Base-by-base conservation (phyloP, 2,329 filamentous ascomycete genomes). In the Truncatella angustata region DNA sequence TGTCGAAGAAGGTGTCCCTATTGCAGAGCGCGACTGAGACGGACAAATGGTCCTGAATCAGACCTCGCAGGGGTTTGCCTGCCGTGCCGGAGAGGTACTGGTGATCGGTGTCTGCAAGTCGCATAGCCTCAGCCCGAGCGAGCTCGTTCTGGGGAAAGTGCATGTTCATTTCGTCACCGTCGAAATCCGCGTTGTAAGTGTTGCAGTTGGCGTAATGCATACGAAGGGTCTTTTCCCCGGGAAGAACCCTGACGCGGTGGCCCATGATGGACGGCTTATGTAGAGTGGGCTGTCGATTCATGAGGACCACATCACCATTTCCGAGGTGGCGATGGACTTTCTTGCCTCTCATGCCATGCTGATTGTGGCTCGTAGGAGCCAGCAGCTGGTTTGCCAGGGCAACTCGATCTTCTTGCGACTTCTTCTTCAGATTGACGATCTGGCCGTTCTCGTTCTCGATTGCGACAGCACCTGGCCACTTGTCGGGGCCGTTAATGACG, bases 181-280 rank as follows among this genome's bases (percentile, higher is more conserved):
- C 95, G 66, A 99, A 99, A 79, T 99, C 94, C 28, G 94, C 94
- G 63, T 99, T 99, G 78, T 99, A 99, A 0, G 94, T 97, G 66
- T 99, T 99, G 70, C 94, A 97, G 70, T 99, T 99, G 63, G 94
- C 93, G 73, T 99, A 99, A 75, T 99, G 94, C 93, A 99, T 97
- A 59, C 94, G 91, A 67, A 99, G 92, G 0, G 94, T 97, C 73
- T 96, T 96, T 70, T 99, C 95, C 32, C 91, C 92, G 0, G 91
- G 90, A 16, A 99, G 75, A 5, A 99, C 93, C 54, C 92, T 85
- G 48, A 94, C 94, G 62, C 92, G 84, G 73, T 99, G 94, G 54
- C 91, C 92, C 94, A 99, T 99, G 72, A 99, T 99, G 5, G 94
- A 97, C 7, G 94, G 94, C 70, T 99, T 99, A 72, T 99, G 94